phyloP scores from a whole-genome alignment of 2,329 filamentous ascomycete species.

The Chaetomiaceae sp. region DNA sequence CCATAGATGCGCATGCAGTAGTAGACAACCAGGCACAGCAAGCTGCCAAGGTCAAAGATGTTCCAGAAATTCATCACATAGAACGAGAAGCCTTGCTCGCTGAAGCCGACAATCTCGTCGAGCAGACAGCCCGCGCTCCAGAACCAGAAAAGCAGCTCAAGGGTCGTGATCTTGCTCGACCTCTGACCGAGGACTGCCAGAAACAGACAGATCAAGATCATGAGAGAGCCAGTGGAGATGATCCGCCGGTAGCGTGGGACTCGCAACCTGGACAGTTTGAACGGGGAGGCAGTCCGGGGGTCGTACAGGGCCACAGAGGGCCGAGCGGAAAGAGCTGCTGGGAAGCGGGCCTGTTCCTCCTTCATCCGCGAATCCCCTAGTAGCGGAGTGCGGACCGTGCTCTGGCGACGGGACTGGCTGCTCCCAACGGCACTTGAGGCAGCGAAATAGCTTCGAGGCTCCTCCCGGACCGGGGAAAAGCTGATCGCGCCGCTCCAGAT shows the following conservation, averaged over 20 bases:
- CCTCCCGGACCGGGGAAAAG: conserved; percentile 85
- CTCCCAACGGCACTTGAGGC: conserved; percentile 12
- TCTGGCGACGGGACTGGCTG: conserved; percentile 29
- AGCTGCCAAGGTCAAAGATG: conserved; percentile 84
- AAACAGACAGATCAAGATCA: conserved; percentile 77
- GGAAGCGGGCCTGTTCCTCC: conserved; percentile 27
- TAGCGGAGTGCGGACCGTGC: conserved; percentile 46
- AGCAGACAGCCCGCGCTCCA: conserved; percentile 98
- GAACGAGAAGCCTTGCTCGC: conserved; percentile 90
- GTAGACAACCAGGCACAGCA: conserved; percentile 79
- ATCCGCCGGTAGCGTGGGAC: conserved; percentile 90
- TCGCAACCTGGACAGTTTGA: conserved; percentile 84
- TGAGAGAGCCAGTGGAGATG: conserved; percentile 80
- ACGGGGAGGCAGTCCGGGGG: conserved; percentile 78
- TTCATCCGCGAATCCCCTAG: conserved; percentile 35
- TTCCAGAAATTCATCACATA: conserved; percentile 99
- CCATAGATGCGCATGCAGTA: conserved; percentile 86
- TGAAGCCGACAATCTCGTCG: conserved; percentile 92
- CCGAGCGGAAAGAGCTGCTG: conserved; percentile 39
- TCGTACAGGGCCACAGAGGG: conserved; percentile 84
- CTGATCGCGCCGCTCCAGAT: conserved; percentile 96
- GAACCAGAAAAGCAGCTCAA: conserved; percentile 93
- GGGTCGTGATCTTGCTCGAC: conserved; percentile 70
- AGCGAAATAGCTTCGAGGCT: conserved; percentile 58
- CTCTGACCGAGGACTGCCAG: conserved; percentile 72